Base-by-base conservation (phyloP, 306 rosid genomes). In the Styphnolobium japonicum region DNA sequence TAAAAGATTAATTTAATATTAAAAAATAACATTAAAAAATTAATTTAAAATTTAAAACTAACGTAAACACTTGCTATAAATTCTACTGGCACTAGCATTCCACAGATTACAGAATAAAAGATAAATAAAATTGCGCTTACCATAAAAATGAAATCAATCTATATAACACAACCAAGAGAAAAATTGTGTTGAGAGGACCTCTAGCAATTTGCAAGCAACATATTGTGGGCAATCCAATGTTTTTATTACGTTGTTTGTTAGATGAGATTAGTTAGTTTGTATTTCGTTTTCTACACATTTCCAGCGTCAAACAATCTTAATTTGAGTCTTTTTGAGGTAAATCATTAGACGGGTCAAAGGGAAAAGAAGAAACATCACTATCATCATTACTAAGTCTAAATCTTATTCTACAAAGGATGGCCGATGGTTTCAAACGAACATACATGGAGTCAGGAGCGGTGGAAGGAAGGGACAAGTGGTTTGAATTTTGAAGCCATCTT, bases 261-360 rank as follows among this genome's bases (percentile, higher is more conserved):
- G 21, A 73, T 64, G 49, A n/a, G 40, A 33, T 58, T 68, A 8
- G 10, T 67, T 63, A 12, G 67, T 9, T 63, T 45, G 37, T 61
- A 21, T 52, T 52, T 82, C 70, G 33, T 60, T 63, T 42, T 76
- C 78, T 9, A 6, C 68, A 61, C 36, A 40, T 67, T 75, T 60
- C 45, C 29, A 49, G 61, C 43, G 76, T 15, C 64, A 65, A 16
- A 55, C 37, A 21, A n/a, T 66, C 56, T 21, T 3, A 70, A 70
- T 71, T 71, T 6, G 39, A 64, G 46, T 82, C 18, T 33, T 70
- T 6, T 37, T 27, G 21, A 72, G 37, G 10, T 39, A 49, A 31
- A 53, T 71, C 75, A 77, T 31, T 42, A 42, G 37, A 77, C 10
- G 64, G 76, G 86, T 82, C 86, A 77, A 77, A 61, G 71, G 36